phyloP scores from a whole-genome alignment of 2,329 filamentous ascomycete species.

The Fusarium solani-melongenae region DNA sequence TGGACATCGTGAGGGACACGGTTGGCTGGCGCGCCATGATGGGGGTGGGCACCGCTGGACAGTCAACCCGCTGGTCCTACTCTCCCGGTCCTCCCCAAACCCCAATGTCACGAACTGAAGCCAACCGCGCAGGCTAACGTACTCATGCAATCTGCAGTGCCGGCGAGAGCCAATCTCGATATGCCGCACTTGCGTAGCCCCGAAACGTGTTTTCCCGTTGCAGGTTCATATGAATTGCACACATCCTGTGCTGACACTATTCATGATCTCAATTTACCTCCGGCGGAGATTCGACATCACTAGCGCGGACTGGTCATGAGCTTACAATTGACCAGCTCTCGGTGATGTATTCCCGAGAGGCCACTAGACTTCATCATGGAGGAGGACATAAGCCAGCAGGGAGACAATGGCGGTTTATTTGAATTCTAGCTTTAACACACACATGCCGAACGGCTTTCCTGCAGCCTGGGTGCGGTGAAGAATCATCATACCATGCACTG shows the following conservation, averaged over 20 bases:
- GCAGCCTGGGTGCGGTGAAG: background rate
- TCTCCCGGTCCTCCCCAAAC: conserved; percentile 9
- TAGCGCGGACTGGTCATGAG: conserved; percentile 13
- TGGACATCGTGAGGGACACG: conserved; percentile 39
- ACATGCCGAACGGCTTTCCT: background rate
- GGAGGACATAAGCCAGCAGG: conserved; percentile 18
- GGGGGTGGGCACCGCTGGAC: conserved; percentile 28
- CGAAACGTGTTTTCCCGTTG: conserved; percentile 9
- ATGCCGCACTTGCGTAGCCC: conserved; percentile 15
- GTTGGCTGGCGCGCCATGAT: conserved; percentile 34
- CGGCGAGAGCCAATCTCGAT: conserved; percentile 25
- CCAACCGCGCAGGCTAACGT: conserved; percentile 25
- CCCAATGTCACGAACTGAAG: conserved; percentile 14
- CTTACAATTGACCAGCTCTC: conserved; percentile 18
- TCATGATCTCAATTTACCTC: conserved; percentile 30
- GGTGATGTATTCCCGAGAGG: conserved; percentile 35
- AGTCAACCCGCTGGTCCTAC: conserved; percentile 11
- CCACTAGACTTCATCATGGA: conserved; percentile 17
- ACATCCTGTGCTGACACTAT: conserved; percentile 9
- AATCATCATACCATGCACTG: background rate
- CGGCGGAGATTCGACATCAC: conserved; percentile 31
- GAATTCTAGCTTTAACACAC: background rate
- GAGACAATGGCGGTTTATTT: conserved; percentile 12
- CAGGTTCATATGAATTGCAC: conserved; percentile 9
- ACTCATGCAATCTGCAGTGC: conserved; percentile 24